These are phyloP conservation scores for Oryza meyeriana DNA, from an alignment of 176 grass and related monocot genomes.

Conservation along the genomic window DNA sequence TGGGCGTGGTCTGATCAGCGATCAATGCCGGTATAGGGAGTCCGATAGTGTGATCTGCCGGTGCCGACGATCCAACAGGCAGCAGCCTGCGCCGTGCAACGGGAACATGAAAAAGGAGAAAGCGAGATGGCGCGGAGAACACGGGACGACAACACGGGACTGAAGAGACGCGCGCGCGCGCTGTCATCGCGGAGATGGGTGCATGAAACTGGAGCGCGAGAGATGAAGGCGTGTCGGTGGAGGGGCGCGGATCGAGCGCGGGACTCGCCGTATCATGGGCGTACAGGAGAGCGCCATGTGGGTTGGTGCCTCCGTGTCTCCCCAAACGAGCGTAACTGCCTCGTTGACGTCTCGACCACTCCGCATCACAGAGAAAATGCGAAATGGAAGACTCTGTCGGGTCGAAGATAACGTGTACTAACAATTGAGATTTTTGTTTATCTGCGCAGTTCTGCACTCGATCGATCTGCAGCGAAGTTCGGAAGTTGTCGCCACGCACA, in stretches of 20 bases:
- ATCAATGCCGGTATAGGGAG: background rate
- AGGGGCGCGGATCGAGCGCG: background rate
- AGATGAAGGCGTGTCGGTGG: background rate
- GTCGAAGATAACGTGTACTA: no score
- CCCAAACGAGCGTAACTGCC: background rate
- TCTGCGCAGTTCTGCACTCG: no score
- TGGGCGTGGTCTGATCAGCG: background rate
- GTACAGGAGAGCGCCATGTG: background rate
- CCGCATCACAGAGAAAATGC: no score
- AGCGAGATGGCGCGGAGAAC: background rate
- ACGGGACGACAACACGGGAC: no score
- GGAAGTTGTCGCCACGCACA: no score
- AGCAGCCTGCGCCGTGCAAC: background rate
- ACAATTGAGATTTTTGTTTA: no score
- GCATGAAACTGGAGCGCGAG: background rate
- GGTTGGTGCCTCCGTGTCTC: background rate
- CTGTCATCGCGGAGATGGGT: background rate
- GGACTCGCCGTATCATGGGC: no score
- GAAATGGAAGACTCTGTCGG: no score
- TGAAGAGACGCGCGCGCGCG: no score
- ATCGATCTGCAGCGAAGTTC: no score
- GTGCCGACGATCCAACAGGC: background rate
- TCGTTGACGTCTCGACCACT: background rate
- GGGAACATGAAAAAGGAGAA: background rate
- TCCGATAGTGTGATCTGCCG: background rate